Percentiles rank a stretch among this genome's conserved stretches.
These are phyloP conservation scores for Lepidium aucheri DNA, from an alignment of 345 rosid species.

Conservation along the genomic window DNA sequence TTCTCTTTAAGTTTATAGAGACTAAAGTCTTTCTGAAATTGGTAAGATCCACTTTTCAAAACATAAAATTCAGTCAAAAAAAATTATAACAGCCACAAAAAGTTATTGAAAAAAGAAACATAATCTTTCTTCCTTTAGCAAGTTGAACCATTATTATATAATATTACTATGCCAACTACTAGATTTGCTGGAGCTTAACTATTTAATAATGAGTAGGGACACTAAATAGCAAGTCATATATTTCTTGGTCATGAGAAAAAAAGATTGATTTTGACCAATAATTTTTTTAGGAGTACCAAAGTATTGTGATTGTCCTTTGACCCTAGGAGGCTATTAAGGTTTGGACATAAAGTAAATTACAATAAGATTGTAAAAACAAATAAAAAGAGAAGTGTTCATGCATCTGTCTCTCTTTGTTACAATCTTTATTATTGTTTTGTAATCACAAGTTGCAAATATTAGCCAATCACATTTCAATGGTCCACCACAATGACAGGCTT, in stretches of 20 bases:
- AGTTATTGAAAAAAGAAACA: neutral
- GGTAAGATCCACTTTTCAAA: neutral
- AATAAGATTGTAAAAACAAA: neutral
- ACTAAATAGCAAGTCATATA: constrained; percentile 6
- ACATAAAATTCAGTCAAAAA: neutral
- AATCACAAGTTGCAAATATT: constrained; percentile 13
- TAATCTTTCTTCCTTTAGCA: neutral
- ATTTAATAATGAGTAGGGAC: neutral
- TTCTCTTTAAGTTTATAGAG: neutral
- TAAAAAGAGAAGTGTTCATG: constrained; percentile 16
- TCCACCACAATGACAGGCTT: constrained; percentile 5
- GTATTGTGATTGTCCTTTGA: constrained; percentile 1
- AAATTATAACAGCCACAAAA: neutral
- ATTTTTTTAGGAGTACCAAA: neutral
- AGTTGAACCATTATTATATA: constrained; percentile 12
- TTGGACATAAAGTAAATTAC: neutral
- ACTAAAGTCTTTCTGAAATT: neutral
- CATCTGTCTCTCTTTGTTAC: constrained; percentile 14
- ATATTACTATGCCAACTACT: constrained; percentile 1
- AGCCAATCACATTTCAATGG: constrained; percentile 17
- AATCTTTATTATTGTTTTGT: neutral
- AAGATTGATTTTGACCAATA: neutral
- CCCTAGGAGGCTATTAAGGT: constrained; percentile 16
- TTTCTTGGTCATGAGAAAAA: constrained; percentile 6
- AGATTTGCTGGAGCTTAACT: constrained; percentile 1